Conservation (phyloP, 2,329 filamentous ascomycete species). For the Elsinoe fawcettii region DNA sequence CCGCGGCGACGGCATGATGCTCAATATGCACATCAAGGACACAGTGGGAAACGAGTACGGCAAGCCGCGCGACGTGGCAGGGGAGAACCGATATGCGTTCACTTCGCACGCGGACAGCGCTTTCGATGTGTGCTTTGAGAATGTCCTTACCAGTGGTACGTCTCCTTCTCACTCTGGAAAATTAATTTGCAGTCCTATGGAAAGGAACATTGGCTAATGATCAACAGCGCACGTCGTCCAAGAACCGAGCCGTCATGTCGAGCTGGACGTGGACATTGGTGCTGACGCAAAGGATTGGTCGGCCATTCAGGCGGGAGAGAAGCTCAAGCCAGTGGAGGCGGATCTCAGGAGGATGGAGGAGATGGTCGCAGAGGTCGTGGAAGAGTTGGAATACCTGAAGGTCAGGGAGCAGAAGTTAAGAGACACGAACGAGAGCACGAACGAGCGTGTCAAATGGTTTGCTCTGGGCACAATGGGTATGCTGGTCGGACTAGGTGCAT, state of each 20-base stretch:
- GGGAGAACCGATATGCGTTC: conserved; percentile 88
- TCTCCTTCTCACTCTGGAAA: conserved; percentile 20
- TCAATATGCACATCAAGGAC: conserved; percentile 96
- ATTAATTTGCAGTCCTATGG: conserved; percentile 1
- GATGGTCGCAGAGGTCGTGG: conserved; percentile 77
- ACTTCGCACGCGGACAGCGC: conserved; percentile 85
- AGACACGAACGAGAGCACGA: conserved; percentile 99
- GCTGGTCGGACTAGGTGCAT: conserved; percentile 78
- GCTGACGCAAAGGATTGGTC: conserved; percentile 98
- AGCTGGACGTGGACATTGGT: conserved; percentile 92
- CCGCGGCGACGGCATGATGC: conserved; percentile 82
- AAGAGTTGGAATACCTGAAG: conserved; percentile 94
- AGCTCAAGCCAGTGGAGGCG: conserved; percentile 93
- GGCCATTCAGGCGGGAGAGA: conserved; percentile 90
- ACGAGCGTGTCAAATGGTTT: conserved; percentile 98
- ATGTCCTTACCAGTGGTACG: conserved; percentile 64
- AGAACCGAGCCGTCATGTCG: conserved; percentile 61
- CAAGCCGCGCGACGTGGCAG: conserved; percentile 79
- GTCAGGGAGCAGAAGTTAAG: conserved; percentile 84
- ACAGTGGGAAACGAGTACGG: conserved; percentile 94
- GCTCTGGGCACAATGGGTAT: conserved; percentile 88
- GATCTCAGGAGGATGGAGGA: conserved; percentile 91
- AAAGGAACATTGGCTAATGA: neutral
- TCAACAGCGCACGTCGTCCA: conserved; percentile 30
- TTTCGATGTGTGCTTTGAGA: conserved; percentile 96